Evolutionary conservation across 768 basidiomycete genomes (phyloP).

Genomic region (Agrocybe chaxingu): DNA sequence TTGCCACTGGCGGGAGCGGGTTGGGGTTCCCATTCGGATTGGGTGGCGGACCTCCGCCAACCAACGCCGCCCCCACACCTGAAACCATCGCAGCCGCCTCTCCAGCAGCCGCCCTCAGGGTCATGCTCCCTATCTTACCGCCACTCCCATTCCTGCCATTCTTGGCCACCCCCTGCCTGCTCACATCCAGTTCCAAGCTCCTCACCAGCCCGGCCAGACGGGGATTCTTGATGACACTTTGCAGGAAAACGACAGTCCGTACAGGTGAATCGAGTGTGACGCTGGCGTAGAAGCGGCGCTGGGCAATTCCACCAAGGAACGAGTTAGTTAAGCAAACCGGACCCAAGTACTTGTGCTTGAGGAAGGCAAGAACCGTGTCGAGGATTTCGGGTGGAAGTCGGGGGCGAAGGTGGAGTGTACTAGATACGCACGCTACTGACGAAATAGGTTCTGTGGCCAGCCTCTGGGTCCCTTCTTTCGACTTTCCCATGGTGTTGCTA

Average conservation of each 20-base stretch:
- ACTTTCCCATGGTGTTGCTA: too few relatives aligned
- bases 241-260: conserved; percentile 34
- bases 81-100: too few relatives aligned
- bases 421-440: too few relatives aligned
- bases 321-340: conserved; percentile 22
- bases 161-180: conserved; percentile 1
- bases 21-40: too few relatives aligned
- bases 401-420: conserved; percentile 5
- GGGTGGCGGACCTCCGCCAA: too few relatives aligned
- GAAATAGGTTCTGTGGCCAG: too few relatives aligned
- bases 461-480: too few relatives aligned
- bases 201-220: conserved; percentile 40
- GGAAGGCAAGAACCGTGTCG: conserved; percentile 22
- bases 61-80: too few relatives aligned
- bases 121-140: too few relatives aligned
- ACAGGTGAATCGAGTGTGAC: conserved; percentile 30
- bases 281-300: conserved; percentile 27
- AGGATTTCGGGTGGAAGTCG: conserved; percentile 31
- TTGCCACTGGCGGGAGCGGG: too few relatives aligned
- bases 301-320: conserved; percentile 24
- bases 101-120: too few relatives aligned
- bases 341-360: conserved; percentile 18
- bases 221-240: conserved; percentile 34
- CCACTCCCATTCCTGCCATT: too few relatives aligned
- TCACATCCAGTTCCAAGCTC: conserved; percentile 43